Evolutionary conservation across 192 early-diverging fungal genomes (phyloP).

Genomic region (Pilobolus umbonatus): DNA sequence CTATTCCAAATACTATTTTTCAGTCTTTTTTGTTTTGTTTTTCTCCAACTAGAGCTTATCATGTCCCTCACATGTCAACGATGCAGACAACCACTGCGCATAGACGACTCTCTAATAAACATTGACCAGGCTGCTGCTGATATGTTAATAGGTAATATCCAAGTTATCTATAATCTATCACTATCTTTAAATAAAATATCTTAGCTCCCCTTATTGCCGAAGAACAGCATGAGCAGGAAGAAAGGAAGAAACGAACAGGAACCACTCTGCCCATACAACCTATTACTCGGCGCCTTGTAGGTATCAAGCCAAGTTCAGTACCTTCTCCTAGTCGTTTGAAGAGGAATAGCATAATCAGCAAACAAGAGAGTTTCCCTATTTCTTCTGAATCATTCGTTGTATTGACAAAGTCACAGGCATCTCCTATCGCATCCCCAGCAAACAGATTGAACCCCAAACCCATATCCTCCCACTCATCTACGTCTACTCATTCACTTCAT

Average conservation of each 20-base stretch:
- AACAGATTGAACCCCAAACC: no score
- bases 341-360: no score
- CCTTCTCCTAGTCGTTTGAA: slow-evolving; percentile 1
- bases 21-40: slow-evolving; percentile 9
- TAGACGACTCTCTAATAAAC: slow-evolving; percentile 61
- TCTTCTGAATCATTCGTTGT: slow-evolving; percentile 58
- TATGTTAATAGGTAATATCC: slow-evolving; percentile 46
- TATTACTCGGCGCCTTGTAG: slow-evolving; percentile 4
- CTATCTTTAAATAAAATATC: slow-evolving; percentile 6
- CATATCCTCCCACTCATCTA: neutral
- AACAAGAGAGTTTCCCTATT: slow-evolving; percentile 15
- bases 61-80: slow-evolving; percentile 42
- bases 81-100: slow-evolving; percentile 57
- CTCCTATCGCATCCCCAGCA: no score
- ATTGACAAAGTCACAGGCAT: slow-evolving; percentile 48
- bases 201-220: slow-evolving; percentile 25
- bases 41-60: neutral
- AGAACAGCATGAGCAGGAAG: slow-evolving; percentile 20
- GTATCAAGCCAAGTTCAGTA: slow-evolving; percentile 14
- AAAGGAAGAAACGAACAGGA: neutral
- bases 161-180: neutral
- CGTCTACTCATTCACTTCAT: neutral
- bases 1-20: slow-evolving; percentile 8
- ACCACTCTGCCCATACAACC: neutral
- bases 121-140: slow-evolving; percentile 45